Evolutionary conservation across 2,329 filamentous ascomycete species (phyloP).

Genomic region (Aspergillus melleus): DNA sequence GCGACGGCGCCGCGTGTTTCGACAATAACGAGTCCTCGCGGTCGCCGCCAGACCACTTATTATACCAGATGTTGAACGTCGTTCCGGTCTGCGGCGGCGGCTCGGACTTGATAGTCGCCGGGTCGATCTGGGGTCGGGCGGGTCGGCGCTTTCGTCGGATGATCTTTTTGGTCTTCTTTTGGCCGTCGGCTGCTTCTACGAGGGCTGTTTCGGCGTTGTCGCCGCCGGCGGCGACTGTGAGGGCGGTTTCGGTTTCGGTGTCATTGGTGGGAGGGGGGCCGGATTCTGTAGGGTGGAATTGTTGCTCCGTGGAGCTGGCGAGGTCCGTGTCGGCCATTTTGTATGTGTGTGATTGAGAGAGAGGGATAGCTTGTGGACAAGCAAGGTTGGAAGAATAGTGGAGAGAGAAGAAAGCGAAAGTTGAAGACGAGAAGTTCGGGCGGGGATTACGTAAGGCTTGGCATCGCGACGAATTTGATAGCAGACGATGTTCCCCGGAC

Average conservation of each 20-base stretch:
- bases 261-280: conserved; percentile 30
- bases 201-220: conserved; percentile 14
- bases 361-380: not conserved
- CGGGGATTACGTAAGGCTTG: conserved; percentile 22
- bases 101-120: conserved; percentile 76
- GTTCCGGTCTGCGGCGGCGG: conserved; percentile 90
- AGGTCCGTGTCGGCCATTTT: conserved; percentile 32
- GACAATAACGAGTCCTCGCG: conserved; percentile 87
- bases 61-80: conserved; percentile 98
- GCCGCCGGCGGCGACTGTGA: not conserved
- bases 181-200: conserved; percentile 21
- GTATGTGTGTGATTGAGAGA: not conserved
- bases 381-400: not conserved
- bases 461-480: conserved; percentile 22
- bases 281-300: conserved; percentile 51
- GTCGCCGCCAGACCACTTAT: conserved; percentile 96
- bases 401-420: conserved; percentile 6
- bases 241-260: conserved; percentile 14
- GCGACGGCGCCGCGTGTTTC: conserved; percentile 76
- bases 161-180: conserved; percentile 81
- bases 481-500: conserved; percentile 8
- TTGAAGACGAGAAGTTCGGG: conserved; percentile 6
- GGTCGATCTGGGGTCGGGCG: conserved; percentile 86
- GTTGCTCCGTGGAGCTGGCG: conserved; percentile 10
- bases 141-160: conserved; percentile 88